A percentile compares a stretch with the other conserved stretches of the same genome.
phyloP scores from a whole-genome alignment of 257 asterid genomes.

The Nicotiana undulata region DNA sequence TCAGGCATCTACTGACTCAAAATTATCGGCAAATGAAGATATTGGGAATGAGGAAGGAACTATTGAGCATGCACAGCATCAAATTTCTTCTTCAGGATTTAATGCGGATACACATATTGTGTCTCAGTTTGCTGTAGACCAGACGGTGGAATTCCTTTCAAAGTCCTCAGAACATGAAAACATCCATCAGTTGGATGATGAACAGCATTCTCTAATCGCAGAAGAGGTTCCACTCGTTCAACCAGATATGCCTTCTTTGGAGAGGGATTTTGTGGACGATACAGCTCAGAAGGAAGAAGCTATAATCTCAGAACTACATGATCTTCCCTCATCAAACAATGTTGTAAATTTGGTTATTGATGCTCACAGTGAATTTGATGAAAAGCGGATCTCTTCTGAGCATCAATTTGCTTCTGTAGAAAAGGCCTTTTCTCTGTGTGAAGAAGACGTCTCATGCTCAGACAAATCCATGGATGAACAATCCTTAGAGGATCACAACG shows the following conservation, averaged over 20 bases:
- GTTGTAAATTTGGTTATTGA: constrained; percentile 23
- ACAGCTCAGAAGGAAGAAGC: constrained; percentile 25
- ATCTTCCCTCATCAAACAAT: constrained; percentile 11
- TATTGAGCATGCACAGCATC: constrained; percentile 13
- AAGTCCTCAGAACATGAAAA: constrained; percentile 26
- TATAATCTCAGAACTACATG: constrained; percentile 10
- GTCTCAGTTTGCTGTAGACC: constrained; percentile 2
- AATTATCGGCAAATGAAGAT: constrained; percentile 24
- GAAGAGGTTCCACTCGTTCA: constrained; percentile 9
- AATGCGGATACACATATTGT: constrained; percentile 14
- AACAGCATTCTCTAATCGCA: constrained; percentile 3
- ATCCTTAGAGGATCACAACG: constrained; percentile 27
- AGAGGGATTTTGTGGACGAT: constrained; percentile 18
- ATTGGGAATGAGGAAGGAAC: constrained; percentile 8
- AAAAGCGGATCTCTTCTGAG: constrained; percentile 22
- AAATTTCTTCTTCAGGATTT: constrained; percentile 18
- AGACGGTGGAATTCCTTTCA: background rate
- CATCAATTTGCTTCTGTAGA: constrained; percentile 27
- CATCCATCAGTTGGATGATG: constrained; percentile 11
- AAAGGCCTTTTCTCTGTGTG: constrained; percentile 24
- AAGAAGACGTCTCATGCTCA: constrained; percentile 29
- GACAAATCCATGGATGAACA: constrained; percentile 30
- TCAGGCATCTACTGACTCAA: constrained; percentile 6
- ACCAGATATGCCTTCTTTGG: constrained; percentile 14
- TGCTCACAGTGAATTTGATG: constrained; percentile 22